These are phyloP conservation scores for Solanum appendiculatum DNA, from an alignment of 257 asterid genomes.

Conservation along the genomic window DNA sequence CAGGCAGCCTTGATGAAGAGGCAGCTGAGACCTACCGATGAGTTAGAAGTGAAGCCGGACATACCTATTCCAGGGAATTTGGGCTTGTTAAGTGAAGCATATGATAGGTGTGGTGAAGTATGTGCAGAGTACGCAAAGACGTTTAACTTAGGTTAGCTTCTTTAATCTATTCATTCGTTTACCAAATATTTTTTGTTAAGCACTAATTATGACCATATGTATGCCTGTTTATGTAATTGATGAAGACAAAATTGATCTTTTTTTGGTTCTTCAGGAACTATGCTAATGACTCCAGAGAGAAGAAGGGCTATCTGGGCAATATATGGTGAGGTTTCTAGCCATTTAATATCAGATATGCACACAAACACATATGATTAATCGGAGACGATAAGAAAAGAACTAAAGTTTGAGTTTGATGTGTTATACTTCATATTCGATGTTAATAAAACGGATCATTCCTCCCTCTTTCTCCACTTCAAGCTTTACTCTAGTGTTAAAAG, in stretches of 20 bases:
- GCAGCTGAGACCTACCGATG: slow-evolving; percentile 29
- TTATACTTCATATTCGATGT: neutral
- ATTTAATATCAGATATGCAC: neutral
- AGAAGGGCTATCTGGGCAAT: slow-evolving; percentile 97
- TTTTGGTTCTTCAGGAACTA: slow-evolving; percentile 50
- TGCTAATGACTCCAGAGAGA: slow-evolving; percentile 95
- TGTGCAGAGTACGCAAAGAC: slow-evolving; percentile 99
- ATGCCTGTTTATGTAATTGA: neutral
- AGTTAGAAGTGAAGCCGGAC: slow-evolving; percentile 64
- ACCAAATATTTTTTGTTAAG: neutral
- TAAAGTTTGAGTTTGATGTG: neutral
- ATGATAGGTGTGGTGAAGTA: slow-evolving; percentile 87
- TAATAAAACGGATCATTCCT: neutral
- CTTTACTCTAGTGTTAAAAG: neutral
- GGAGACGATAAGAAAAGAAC: neutral
- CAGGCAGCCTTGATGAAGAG: slow-evolving; percentile 90
- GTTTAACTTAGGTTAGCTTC: slow-evolving; percentile 77
- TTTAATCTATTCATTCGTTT: slow-evolving; percentile 8
- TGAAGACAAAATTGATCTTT: neutral
- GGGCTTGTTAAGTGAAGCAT: slow-evolving; percentile 71
- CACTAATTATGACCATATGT: neutral
- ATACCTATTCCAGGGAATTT: slow-evolving; percentile 52
- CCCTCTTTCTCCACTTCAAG: neutral
- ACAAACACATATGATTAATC: neutral
- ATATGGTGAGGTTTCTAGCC: slow-evolving; percentile 51